Evolutionary conservation across 805 yeast species (phyloP).

Genomic region (Priceomyces haplophilus): DNA sequence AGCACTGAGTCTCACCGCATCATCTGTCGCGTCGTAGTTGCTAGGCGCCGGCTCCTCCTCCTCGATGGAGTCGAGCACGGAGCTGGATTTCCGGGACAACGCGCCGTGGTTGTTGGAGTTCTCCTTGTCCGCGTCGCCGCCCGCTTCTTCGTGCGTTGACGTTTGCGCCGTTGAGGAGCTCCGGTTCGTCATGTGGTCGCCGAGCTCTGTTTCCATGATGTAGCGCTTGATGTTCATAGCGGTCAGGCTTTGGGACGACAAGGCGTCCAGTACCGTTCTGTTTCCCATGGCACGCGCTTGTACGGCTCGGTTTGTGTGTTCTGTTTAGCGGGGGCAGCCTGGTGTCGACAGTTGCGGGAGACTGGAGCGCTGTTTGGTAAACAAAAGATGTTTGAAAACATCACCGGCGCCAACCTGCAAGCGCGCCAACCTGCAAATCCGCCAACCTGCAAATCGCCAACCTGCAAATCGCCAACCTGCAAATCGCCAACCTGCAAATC

Average conservation of each 20-base stretch:
- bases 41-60: slow-evolving; percentile 3
- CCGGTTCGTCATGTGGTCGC: slow-evolving; percentile 13
- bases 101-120: background rate
- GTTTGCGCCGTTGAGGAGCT: slow-evolving; percentile 16
- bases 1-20: background rate
- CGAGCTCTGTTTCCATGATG: slow-evolving; percentile 27
- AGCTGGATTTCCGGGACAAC: background rate
- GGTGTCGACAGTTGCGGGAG: background rate
- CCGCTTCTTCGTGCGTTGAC: slow-evolving; percentile 5
- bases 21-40: background rate
- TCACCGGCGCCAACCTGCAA: background rate
- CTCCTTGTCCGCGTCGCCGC: slow-evolving; percentile 1
- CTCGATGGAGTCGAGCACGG: background rate
- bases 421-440: no score
- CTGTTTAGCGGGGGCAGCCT: background rate
- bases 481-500: no score
- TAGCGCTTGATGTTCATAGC: slow-evolving; percentile 24
- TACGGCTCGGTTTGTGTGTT: background rate
- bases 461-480: no score
- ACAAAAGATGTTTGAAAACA: background rate
- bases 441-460: no score
- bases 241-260: slow-evolving; percentile 21
- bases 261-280: slow-evolving; percentile 17
- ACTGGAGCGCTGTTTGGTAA: background rate
- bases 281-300: slow-evolving; percentile 5